These are phyloP conservation scores for Debaryomyces castellii DNA, from an alignment of 805 yeast genomes.

Conservation along the genomic window DNA sequence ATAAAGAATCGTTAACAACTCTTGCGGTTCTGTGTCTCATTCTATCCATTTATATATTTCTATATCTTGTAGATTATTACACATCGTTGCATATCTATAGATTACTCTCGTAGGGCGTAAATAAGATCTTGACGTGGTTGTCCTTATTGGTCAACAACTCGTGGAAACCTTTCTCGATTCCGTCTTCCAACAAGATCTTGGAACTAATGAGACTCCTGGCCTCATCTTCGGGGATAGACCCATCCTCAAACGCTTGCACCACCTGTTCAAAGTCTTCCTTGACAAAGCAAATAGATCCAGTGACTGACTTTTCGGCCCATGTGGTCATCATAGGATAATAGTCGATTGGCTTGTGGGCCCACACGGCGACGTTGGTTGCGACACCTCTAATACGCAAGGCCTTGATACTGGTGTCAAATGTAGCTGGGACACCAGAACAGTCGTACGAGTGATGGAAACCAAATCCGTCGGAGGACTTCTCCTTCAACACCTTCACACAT, in stretches of 20 bases:
- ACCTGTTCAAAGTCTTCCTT: conserved; percentile 58
- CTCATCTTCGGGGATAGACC: conserved; percentile 28
- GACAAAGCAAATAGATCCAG: conserved; percentile 63
- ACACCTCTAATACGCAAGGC: conserved; percentile 53
- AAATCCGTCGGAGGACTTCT: conserved; percentile 32
- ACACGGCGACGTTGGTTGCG: conserved; percentile 61
- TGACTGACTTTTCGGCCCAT: conserved; percentile 49
- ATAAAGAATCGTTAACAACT: too few relatives aligned
- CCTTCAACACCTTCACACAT: conserved; percentile 30
- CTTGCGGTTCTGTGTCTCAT: too few relatives aligned
- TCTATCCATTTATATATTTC: too few relatives aligned
- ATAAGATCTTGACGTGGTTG: conserved; percentile 51
- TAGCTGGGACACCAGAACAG: conserved; percentile 55
- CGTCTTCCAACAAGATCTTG: conserved; percentile 48
- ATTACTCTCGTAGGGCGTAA: conserved; percentile 40
- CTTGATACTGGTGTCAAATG: conserved; percentile 49
- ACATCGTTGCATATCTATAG: neutral
- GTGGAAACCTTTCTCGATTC: conserved; percentile 51
- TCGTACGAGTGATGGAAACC: conserved; percentile 53
- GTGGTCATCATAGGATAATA: conserved; percentile 56
- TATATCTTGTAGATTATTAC: too few relatives aligned
- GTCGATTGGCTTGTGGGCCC: conserved; percentile 52
- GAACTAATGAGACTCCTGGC: conserved; percentile 53
- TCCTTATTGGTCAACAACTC: conserved; percentile 53
- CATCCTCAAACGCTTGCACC: conserved; percentile 23